Evolutionary conservation across 2,329 filamentous ascomycete genomes (phyloP).

Genomic region (Diplodia intermedia): DNA sequence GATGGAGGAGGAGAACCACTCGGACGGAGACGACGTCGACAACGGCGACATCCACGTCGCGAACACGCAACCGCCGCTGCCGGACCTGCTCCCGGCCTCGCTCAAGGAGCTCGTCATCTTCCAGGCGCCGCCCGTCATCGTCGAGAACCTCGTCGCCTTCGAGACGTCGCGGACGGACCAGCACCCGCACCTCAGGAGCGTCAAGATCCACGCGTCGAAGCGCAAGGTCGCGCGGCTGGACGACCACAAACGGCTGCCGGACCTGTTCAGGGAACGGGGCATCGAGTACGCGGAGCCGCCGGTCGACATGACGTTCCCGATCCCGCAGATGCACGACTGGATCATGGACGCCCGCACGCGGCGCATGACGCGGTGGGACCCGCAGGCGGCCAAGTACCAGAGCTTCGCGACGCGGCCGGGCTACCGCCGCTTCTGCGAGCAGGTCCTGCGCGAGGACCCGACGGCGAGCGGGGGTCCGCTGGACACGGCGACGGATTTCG

Average conservation of each 20-base stretch:
- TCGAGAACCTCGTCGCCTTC: slow-evolving; percentile 25
- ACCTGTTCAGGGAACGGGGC: not conserved
- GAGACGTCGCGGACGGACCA: not conserved
- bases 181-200: not conserved
- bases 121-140: slow-evolving; percentile 19
- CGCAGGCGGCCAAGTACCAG: not conserved
- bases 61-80: slow-evolving; percentile 20
- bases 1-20: not conserved
- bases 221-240: not conserved
- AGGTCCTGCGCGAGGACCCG: slow-evolving; percentile 6
- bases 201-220: slow-evolving; percentile 6
- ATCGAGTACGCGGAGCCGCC: slow-evolving; percentile 20
- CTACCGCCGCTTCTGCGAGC: slow-evolving; percentile 25
- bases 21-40: not conserved
- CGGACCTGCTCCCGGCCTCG: slow-evolving; percentile 7
- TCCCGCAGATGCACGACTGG: slow-evolving; percentile 26
- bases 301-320: slow-evolving; percentile 4
- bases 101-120: slow-evolving; percentile 22
- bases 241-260: not conserved
- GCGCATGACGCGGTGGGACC: slow-evolving; percentile 14
- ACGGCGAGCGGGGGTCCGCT: not conserved
- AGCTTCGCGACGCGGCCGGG: not conserved
- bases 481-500: slow-evolving; percentile 10
- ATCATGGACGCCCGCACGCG: not conserved
- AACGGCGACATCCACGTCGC: not conserved